Evolutionary conservation across 768 basidiomycete genomes (phyloP).

Genomic region (Stropharia rugosoannulata): DNA sequence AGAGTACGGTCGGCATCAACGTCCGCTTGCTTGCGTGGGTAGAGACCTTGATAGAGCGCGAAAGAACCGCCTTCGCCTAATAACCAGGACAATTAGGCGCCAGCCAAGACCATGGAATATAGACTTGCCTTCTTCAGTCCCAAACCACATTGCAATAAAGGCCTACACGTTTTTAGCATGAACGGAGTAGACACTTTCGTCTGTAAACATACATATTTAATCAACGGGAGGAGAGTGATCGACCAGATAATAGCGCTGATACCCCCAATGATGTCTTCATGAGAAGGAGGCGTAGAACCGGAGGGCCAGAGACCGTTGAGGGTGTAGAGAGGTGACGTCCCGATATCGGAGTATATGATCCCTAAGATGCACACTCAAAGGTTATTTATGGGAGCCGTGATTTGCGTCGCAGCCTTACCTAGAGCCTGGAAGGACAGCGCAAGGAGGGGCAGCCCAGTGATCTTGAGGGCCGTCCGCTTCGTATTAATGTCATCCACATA

Average conservation of each 20-base stretch:
- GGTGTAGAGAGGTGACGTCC: constrained; percentile 64
- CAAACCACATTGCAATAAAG: constrained; percentile 37
- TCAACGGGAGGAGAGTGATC: constrained; percentile 54
- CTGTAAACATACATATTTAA: constrained; percentile 55
- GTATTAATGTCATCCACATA: constrained; percentile 26
- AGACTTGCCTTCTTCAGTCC: constrained; percentile 46
- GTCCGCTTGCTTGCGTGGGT: constrained; percentile 45
- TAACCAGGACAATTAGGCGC: background rate
- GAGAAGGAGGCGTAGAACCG: constrained; percentile 41
- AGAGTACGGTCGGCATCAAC: constrained; percentile 52
- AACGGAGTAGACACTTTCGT: background rate
- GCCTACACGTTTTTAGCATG: constrained; percentile 30
- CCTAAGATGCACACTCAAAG: constrained; percentile 24
- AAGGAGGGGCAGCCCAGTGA: constrained; percentile 29
- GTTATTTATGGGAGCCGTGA: background rate
- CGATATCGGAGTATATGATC: constrained; percentile 49
- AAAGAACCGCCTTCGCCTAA: constrained; percentile 70
- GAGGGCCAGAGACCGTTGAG: constrained; percentile 65
- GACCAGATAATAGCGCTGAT: constrained; percentile 67
- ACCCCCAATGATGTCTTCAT: constrained; percentile 64
- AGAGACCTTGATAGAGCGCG: constrained; percentile 61
- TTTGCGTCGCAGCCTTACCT: constrained; percentile 15
- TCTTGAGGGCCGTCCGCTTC: constrained; percentile 29
- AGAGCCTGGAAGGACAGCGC: constrained; percentile 34
- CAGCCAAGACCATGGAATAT: constrained; percentile 1